A percentile compares a stretch with the other conserved stretches of the same genome.
Evolutionary conservation across 208 protist genomes (phyloP).

Genomic region (Tritrichomonas musculus): DNA sequence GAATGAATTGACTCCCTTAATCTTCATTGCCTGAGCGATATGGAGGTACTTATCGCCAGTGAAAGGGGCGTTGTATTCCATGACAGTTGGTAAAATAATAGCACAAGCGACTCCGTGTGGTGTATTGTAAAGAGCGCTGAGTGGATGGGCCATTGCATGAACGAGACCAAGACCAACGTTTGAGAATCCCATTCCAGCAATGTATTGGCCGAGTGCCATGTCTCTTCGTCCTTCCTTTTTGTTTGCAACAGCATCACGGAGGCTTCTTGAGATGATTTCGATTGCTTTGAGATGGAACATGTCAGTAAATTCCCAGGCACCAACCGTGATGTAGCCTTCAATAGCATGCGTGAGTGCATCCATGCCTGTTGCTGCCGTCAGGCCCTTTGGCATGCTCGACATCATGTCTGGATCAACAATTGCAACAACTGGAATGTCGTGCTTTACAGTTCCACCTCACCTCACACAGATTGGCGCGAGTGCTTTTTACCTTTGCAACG

Average conservation of each 20-base stretch:
- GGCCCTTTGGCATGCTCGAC: slow-evolving; percentile 39
- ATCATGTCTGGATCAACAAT: slow-evolving; percentile 43
- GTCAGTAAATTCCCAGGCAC: slow-evolving; percentile 44
- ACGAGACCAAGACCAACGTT: slow-evolving; percentile 54
- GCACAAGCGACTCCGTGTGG: slow-evolving; percentile 51
- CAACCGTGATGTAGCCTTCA: slow-evolving; percentile 50
- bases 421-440: slow-evolving; percentile 43
- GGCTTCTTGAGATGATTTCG: slow-evolving; percentile 46
- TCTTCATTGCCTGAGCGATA: no score
- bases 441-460: no score
- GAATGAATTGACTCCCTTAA: no score
- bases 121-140: not conserved
- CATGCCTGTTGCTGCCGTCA: slow-evolving; percentile 47
- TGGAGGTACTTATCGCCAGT: no score
- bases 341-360: slow-evolving; percentile 53
- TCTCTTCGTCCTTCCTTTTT: slow-evolving; percentile 25
- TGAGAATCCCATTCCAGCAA: slow-evolving; percentile 55
- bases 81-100: slow-evolving; percentile 39
- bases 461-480: no score
- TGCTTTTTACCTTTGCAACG: no score
- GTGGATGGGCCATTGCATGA: slow-evolving; percentile 51
- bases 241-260: slow-evolving; percentile 33
- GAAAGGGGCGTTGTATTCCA: slow-evolving; percentile 13
- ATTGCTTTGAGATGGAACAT: slow-evolving; percentile 40
- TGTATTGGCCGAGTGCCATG: slow-evolving; percentile 48